phyloP scores from a whole-genome alignment of 1,284 basidiomycete species.

The Trametes sp. region DNA sequence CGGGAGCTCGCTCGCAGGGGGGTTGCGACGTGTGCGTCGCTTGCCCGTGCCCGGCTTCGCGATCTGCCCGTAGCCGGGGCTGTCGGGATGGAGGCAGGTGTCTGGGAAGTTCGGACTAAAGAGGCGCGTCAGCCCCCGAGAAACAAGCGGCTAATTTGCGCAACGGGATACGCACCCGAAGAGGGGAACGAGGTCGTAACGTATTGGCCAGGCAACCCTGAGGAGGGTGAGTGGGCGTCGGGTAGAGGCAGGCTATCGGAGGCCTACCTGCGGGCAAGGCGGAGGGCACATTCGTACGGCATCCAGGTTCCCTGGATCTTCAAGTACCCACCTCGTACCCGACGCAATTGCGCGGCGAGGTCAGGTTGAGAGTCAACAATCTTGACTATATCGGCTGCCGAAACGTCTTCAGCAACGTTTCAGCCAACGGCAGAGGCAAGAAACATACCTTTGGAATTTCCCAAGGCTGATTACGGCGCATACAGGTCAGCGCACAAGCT shows the following conservation, averaged over 20 bases:
- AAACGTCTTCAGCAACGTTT: conserved; percentile 9
- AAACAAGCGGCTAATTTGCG: conserved; percentile 17
- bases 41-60: conserved; percentile 68
- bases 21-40: conserved; percentile 63
- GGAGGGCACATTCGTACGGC: conserved; percentile 85
- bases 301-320: conserved; percentile 93
- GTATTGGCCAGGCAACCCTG: conserved; percentile 89
- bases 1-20: conserved; percentile 36
- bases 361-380: conserved; percentile 90
- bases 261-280: conserved; percentile 75
- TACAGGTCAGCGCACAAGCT: conserved; percentile 10
- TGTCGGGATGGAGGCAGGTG: conserved; percentile 82
- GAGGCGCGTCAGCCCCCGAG: conserved; percentile 14
- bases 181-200: conserved; percentile 81
- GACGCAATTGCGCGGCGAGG: conserved; percentile 78
- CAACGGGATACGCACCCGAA: conserved; percentile 66
- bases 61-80: conserved; percentile 83
- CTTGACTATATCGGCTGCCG: conserved; percentile 84
- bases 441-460: conserved; percentile 80
- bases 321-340: conserved; percentile 85
- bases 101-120: conserved; percentile 69
- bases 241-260: conserved; percentile 21
- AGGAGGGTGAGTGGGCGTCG: conserved; percentile 29
- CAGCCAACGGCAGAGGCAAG: conserved; percentile 3
- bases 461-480: conserved; percentile 62